Evolutionary conservation across 495 filamentous ascomycete genomes (phyloP).

Genomic region (Annulohypoxylon maeteangense): DNA sequence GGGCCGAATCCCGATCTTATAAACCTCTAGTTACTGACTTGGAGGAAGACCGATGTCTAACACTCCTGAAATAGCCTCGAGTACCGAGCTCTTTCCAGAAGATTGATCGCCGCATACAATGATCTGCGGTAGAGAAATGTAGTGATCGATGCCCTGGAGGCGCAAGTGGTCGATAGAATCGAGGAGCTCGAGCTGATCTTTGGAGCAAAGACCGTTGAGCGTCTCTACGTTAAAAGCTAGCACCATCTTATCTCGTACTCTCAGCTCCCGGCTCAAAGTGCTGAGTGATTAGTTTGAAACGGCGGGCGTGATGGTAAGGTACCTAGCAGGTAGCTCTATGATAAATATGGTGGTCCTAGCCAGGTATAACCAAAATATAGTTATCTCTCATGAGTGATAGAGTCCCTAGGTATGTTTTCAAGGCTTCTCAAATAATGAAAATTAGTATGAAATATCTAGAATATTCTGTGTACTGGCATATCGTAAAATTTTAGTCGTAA

Average conservation of each 20-base stretch:
- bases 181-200: slow-evolving; percentile 52
- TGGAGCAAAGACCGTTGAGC: slow-evolving; percentile 35
- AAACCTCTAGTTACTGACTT: too few relatives aligned
- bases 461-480: not conserved
- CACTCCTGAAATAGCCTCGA: slow-evolving; percentile 72
- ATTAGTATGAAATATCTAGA: not conserved
- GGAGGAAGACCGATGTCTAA: too few relatives aligned
- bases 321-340: not conserved
- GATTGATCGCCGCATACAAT: slow-evolving; percentile 71
- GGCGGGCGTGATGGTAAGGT: not conserved
- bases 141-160: slow-evolving; percentile 59
- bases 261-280: too few relatives aligned
- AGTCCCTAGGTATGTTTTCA: not conserved
- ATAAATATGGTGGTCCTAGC: not conserved
- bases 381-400: not conserved
- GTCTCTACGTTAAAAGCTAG: slow-evolving; percentile 25
- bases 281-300: not conserved
- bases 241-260: slow-evolving; percentile 16
- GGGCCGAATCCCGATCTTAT: too few relatives aligned
- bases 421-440: not conserved
- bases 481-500: not conserved
- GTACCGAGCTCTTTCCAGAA: slow-evolving; percentile 69
- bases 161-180: slow-evolving; percentile 64
- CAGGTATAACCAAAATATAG: not conserved
- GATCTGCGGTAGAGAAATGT: slow-evolving; percentile 66